A percentile compares a stretch with the other conserved stretches of the same genome.
phyloP scores from a whole-genome alignment of 2,329 filamentous ascomycete genomes.

The Fusarium euwallaceae region DNA sequence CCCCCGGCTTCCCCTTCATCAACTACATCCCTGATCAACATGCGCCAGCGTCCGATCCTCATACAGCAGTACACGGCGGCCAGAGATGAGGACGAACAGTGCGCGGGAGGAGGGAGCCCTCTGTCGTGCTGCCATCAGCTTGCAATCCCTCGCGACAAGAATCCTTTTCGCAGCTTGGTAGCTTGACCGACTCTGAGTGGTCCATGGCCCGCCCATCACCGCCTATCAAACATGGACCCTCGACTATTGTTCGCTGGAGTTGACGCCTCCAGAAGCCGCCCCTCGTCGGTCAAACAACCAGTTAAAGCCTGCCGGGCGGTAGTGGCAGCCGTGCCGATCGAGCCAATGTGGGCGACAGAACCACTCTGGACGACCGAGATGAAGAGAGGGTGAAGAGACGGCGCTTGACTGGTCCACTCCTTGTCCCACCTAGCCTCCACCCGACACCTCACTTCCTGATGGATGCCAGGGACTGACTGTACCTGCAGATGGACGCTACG shows the following conservation, averaged over 20 bases:
- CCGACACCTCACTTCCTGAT: constrained; percentile 12
- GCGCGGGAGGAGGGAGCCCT: constrained; percentile 11
- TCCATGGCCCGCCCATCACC: constrained; percentile 6
- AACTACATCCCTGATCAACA: constrained; percentile 44
- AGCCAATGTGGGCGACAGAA: constrained; percentile 31
- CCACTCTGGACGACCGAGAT: constrained; percentile 46
- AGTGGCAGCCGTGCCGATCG: constrained; percentile 36
- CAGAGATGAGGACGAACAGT: constrained; percentile 19
- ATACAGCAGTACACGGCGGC: constrained; percentile 20
- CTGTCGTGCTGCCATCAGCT: not conserved
- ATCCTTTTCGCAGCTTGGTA: not conserved
- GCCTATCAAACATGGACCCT: constrained; percentile 19
- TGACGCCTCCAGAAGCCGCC: constrained; percentile 28
- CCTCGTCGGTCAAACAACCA: constrained; percentile 30
- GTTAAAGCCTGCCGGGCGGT: constrained; percentile 27
- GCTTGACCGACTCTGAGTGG: constrained; percentile 15
- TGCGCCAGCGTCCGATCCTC: constrained; percentile 42
- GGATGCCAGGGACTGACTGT: constrained; percentile 17
- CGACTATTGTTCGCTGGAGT: constrained; percentile 36
- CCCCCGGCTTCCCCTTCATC: constrained; percentile 26
- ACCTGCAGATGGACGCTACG: constrained; percentile 6
- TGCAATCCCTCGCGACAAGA: not conserved
- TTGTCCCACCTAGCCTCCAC: constrained; percentile 23
- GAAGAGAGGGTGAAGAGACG: constrained; percentile 37
- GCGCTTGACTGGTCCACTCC: constrained; percentile 40